Percentiles rank a stretch among this genome's conserved stretches.
Conservation (phyloP, 2,329 filamentous ascomycete species). For the Fusarium begoniae region DNA sequence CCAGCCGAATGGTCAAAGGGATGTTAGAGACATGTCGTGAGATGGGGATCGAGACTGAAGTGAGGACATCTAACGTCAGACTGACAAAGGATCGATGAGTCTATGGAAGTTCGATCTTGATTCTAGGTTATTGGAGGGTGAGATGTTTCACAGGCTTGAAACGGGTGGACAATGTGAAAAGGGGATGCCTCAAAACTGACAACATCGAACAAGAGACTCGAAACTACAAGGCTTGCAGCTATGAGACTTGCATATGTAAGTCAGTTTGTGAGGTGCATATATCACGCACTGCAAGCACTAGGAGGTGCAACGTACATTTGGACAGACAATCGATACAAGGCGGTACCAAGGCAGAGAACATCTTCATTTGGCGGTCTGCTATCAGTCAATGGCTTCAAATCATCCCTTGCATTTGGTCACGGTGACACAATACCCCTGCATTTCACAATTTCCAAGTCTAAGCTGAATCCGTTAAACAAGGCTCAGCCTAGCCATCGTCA, state of each 20-base stretch:
- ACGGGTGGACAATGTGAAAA: conserved; percentile 2
- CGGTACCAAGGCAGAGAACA: neutral
- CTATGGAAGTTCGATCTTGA: conserved; percentile 28
- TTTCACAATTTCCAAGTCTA: conserved; percentile 17
- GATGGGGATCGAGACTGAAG: conserved; percentile 17
- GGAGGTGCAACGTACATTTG: neutral
- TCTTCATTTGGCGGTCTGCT: neutral
- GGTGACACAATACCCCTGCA: conserved; percentile 33
- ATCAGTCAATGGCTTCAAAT: conserved; percentile 2
- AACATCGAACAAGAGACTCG: neutral
- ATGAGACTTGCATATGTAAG: conserved; percentile 10
- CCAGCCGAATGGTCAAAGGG: conserved; percentile 7
- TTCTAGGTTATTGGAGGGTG: conserved; percentile 11
- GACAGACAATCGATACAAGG: neutral
- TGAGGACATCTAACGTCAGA: conserved; percentile 12
- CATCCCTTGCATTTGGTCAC: conserved; percentile 32
- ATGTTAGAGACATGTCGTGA: neutral
- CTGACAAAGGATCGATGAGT: conserved; percentile 20
- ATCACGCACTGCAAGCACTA: conserved; percentile 10
- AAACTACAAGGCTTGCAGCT: conserved; percentile 3
- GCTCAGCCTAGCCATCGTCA: conserved; percentile 7
- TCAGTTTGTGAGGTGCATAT: neutral
- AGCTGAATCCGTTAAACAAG: conserved; percentile 15
- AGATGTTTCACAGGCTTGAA: conserved; percentile 31
- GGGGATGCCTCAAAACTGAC: conserved; percentile 2